A percentile compares a stretch with the other conserved stretches of the same genome.
phyloP scores from a whole-genome alignment of 805 yeast species.

The Teunomyces panamensis region DNA sequence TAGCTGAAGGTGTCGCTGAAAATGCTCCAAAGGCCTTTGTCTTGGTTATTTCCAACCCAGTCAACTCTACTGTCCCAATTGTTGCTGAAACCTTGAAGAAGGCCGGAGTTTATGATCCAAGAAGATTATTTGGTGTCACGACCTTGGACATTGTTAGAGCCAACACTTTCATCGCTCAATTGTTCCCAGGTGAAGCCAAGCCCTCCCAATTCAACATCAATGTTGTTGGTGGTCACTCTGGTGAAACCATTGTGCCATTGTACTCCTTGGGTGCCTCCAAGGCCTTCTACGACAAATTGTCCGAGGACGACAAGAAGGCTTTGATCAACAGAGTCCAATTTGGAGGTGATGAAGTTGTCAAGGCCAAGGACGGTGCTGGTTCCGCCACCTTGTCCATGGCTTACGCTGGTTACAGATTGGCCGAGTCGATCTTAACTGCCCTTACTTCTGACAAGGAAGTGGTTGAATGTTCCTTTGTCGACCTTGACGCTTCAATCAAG shows the following conservation, averaged over 20 bases:
- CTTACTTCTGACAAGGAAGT: conserved; percentile 21
- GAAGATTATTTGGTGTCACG: conserved; percentile 82
- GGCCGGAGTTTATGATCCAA: conserved; percentile 66
- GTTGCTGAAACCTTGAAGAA: conserved; percentile 76
- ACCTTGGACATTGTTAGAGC: conserved; percentile 86
- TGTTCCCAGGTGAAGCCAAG: conserved; percentile 40
- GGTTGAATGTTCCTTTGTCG: conserved; percentile 51
- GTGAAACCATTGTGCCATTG: conserved; percentile 89
- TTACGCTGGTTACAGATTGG: conserved; percentile 82
- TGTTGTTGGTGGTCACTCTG: conserved; percentile 94
- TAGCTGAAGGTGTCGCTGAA: conserved; percentile 73
- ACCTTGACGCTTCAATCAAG: conserved; percentile 46
- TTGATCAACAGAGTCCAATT: conserved; percentile 45
- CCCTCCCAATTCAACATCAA: conserved; percentile 60
- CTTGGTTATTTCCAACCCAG: conserved; percentile 87
- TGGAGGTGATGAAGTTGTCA: conserved; percentile 95
- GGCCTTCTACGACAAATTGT: conserved; percentile 33
- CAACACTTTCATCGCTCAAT: conserved; percentile 69
- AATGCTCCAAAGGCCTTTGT: conserved; percentile 73
- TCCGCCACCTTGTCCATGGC: conserved; percentile 97
- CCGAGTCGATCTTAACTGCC: conserved; percentile 48
- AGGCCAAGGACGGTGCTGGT: conserved; percentile 92
- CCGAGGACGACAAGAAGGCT: conserved; percentile 30
- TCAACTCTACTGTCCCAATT: conserved; percentile 89
- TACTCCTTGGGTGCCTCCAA: conserved; percentile 47